Percentiles rank a stretch among this genome's conserved stretches.
These are phyloP conservation scores for Serpula lacrymans DNA, from an alignment of 768 basidiomycete genomes.

Conservation along the genomic window DNA sequence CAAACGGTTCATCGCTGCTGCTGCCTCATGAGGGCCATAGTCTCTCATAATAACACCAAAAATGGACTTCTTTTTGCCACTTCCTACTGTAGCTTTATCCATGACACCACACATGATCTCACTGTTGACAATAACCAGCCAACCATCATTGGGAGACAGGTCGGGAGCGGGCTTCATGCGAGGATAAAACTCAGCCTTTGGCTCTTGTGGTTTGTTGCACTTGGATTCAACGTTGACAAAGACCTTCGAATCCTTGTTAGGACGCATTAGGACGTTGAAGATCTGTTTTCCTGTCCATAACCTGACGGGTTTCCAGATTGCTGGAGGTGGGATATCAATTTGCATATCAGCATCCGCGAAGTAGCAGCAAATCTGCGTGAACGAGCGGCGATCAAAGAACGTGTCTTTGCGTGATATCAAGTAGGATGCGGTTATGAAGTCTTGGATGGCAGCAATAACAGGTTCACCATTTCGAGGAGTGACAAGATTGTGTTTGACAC, in stretches of 20 bases:
- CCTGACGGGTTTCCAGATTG: conserved; percentile 87
- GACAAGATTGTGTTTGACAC: conserved; percentile 93
- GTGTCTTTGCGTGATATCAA: conserved; percentile 89
- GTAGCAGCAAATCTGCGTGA: conserved; percentile 96
- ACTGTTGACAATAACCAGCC: conserved; percentile 94
- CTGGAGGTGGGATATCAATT: conserved; percentile 93
- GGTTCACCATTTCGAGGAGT: conserved; percentile 98
- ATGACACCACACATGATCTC: conserved; percentile 99
- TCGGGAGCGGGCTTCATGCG: conserved; percentile 69
- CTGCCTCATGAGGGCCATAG: conserved; percentile 93
- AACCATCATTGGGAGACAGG: conserved; percentile 95
- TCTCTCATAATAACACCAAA: conserved; percentile 98
- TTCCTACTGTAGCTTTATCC: conserved; percentile 97
- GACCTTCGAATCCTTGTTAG: conserved; percentile 78
- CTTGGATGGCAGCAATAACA: conserved; percentile 98
- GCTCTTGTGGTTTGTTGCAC: conserved; percentile 86
- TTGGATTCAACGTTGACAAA: conserved; percentile 95
- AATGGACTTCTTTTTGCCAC: conserved; percentile 98
- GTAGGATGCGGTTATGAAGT: conserved; percentile 98
- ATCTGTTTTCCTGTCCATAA: conserved; percentile 99
- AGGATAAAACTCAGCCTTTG: conserved; percentile 56
- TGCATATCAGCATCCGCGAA: conserved; percentile 87
- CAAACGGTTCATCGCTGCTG: conserved; percentile 90
- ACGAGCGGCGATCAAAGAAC: conserved; percentile 91
- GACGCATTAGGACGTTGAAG: conserved; percentile 96